A percentile compares a stretch with the other conserved stretches of the same genome.
phyloP scores from a whole-genome alignment of 306 rosid species.

The Trichosanthes cucumerina region DNA sequence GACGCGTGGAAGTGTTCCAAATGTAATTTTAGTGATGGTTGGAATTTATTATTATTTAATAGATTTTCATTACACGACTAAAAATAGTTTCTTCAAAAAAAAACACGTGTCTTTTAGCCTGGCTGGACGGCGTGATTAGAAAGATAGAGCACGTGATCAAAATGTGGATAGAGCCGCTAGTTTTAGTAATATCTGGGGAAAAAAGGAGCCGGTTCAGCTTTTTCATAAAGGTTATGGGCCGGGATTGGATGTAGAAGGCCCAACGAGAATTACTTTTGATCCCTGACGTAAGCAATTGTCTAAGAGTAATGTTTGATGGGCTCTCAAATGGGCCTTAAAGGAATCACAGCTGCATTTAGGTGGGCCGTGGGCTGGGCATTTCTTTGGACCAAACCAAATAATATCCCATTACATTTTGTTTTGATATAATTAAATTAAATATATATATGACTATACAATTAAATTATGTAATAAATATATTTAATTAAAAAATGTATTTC shows the following conservation, averaged over 20 bases:
- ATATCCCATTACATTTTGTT: too few relatives aligned
- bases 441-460: too few relatives aligned
- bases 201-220: neutral
- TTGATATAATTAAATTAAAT: too few relatives aligned
- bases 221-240: neutral
- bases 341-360: neutral
- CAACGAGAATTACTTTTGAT: neutral
- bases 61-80: too few relatives aligned
- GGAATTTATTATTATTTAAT: too few relatives aligned
- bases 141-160: neutral
- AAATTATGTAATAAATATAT: too few relatives aligned
- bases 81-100: neutral
- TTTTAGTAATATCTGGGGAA: neutral
- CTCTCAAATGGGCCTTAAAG: neutral
- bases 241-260: neutral
- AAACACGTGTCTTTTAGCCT: neutral
- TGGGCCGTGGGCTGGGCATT: neutral
- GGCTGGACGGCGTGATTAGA: neutral
- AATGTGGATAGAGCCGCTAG: neutral
- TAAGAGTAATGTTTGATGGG: neutral
- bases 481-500: too few relatives aligned
- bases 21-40: too few relatives aligned
- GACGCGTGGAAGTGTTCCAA: neutral
- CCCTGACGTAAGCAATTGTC: neutral
- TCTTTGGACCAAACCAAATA: neutral